Evolutionary conservation across 208 protist genomes (phyloP).

Genomic region (Tritrichomonas musculus): DNA sequence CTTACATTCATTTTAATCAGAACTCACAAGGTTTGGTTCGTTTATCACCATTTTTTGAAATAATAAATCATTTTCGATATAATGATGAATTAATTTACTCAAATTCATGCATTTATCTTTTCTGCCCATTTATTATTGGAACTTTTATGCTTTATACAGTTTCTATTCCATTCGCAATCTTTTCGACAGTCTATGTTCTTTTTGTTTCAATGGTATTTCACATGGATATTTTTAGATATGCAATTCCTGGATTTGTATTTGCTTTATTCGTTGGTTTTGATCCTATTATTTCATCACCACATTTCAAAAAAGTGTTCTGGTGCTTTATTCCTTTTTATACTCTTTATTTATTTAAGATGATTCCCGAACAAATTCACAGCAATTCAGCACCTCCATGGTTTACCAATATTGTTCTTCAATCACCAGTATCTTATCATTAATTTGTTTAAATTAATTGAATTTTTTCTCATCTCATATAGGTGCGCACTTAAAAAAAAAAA

Average conservation of each 20-base stretch:
- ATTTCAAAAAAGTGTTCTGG: neutral
- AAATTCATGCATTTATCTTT: neutral
- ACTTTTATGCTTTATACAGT: neutral
- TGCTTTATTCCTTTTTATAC: neutral
- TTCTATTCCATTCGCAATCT: neutral
- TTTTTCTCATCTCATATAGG: too few relatives aligned
- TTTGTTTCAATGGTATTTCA: neutral
- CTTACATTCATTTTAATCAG: neutral
- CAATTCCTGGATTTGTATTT: neutral
- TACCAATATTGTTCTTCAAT: too few relatives aligned
- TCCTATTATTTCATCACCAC: neutral
- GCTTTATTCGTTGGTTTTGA: neutral
- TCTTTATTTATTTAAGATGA: too few relatives aligned
- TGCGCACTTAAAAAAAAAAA: too few relatives aligned
- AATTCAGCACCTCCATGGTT: too few relatives aligned
- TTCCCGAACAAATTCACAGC: too few relatives aligned
- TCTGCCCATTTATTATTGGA: neutral
- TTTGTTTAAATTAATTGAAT: too few relatives aligned
- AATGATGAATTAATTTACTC: neutral
- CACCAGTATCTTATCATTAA: too few relatives aligned
- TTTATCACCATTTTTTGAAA: neutral
- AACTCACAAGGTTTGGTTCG: neutral
- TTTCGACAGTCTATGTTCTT: neutral
- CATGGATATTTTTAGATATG: neutral
- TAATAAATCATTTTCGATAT: neutral